Base-by-base conservation (phyloP, 306 rosid species). In the Vigna mungo region DNA sequence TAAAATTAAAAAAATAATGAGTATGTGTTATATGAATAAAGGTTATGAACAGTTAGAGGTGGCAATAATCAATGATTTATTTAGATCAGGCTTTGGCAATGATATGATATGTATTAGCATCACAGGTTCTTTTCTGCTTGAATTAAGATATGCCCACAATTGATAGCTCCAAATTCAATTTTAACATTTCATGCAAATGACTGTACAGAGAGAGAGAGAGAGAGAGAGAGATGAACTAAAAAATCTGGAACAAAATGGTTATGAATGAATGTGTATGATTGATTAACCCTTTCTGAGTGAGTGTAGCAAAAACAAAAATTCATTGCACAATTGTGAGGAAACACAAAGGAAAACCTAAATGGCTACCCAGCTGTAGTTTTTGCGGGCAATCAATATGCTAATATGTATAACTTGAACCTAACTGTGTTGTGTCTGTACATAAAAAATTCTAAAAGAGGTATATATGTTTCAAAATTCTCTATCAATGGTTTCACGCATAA, bases 371-470 rank as follows among this genome's bases (percentile, higher is more conserved):
- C 58, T 52, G 17, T 41, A n/a, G 47, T 16, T 39, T 43, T 23
- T 37, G n/a, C 53, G 81, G 75, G 60, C 34, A 65, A 75, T 30
- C 23, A 61, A 34, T 32, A 7, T 21, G 56, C 82, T 71, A 65
- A 9, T 16, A 16, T 47, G 4, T 52, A 54, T 39, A 43, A 48
- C 48, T 46, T 55, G 54, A 15, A 53, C 78, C 46, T 62, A 47
- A 63, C 9, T 74, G 44, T 56, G 15, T 25, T 74, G 44, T 56
- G 15, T 25, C 15, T 83, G 62, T 82, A 80, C 80, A 84, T 27
- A 1, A 30, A 59, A 21, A 20, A 16, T 43, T 68, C 48, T 41
- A 55, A 43, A 49, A 30, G 9, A 36, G 17, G 13, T 59, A 41
- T 36, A 36, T 41, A 69, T 0, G 44, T 0, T 21, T 1, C 32